Evolutionary conservation across 441 rosid genomes (phyloP), one percentile per base, ranked within the genome.

Genomic region (Cnidoscolus chayamansa): DNA sequence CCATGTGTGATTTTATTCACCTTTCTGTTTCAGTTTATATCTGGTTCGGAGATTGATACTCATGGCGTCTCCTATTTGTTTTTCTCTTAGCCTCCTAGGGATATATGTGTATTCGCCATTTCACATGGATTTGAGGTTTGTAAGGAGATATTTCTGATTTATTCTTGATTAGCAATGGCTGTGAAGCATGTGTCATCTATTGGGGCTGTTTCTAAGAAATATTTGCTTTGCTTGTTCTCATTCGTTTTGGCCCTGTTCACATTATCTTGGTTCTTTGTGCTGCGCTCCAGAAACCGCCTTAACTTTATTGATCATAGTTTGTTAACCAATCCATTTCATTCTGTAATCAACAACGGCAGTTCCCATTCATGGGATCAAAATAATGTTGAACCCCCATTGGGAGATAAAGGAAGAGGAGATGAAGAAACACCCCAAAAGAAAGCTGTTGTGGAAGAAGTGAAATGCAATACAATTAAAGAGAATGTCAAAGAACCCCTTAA

Each of bases 181-280:
- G 97, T 88, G 62, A 88, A 85, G 83, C 80, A 78, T 60, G 62
- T 75, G 40, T 71, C 89, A 2, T 72, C 86, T 0, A 16, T 80
- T 61, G 87, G 87, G 71, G 72, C 75, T 45, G 62, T 84, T 72
- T 79, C 91, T 16, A 72, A 88, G 70, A 90, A 83, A 35, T 68
- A 83, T 1, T 68, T 90, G 54, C 76, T 90, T 49, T 86, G 79
- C 63, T 77, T 95, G 75, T 89, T 91, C 69, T 4, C 79, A 0
- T 53, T 80, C 0, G 53, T 83, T 0, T 79, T 92, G 0, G 50
- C 86, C 76, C 65, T 95, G 79, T 84, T 95, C 72, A 63, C 83
- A 0, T 70, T 90, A 10, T 93, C 99, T 32, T 95, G 98, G 85
- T 86, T 89, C 86, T 83, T 79, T 70, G 85, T 90, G 31, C 74